These are phyloP conservation scores for Musa troglodytarum DNA, from an alignment of 176 grass and related monocot species.

Conservation along the genomic window DNA sequence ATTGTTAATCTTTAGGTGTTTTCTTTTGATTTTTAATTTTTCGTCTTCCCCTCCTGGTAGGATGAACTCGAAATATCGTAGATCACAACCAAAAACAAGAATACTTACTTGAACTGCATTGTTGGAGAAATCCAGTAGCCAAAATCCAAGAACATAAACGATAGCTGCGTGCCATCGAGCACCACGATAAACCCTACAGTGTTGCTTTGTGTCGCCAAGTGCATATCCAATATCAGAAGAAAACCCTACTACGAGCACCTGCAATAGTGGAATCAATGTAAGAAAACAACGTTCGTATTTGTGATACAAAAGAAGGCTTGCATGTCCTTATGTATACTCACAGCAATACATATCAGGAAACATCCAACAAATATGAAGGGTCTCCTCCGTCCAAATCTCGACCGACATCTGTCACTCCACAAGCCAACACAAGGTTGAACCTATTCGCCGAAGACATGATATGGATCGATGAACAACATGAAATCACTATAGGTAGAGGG, in stretches of 20 bases:
- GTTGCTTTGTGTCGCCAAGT: slow-evolving; percentile 63
- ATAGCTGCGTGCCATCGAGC: slow-evolving; percentile 71
- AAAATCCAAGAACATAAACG: slow-evolving; percentile 84
- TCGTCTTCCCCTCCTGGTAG: too few species aligned
- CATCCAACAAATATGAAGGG: slow-evolving; percentile 80
- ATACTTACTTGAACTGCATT: slow-evolving; percentile 70
- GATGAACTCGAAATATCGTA: too few species aligned
- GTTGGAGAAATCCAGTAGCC: slow-evolving; percentile 87
- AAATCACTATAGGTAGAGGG: neutral
- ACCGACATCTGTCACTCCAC: slow-evolving; percentile 57
- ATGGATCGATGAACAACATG: neutral
- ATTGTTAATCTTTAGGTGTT: too few species aligned
- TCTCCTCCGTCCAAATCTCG: slow-evolving; percentile 54
- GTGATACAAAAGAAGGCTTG: neutral
- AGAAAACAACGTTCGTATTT: neutral
- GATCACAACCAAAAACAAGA: neutral
- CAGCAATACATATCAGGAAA: slow-evolving; percentile 45
- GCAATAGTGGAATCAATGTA: neutral
- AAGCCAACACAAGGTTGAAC: slow-evolving; percentile 75
- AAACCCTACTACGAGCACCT: slow-evolving; percentile 70
- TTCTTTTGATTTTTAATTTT: too few species aligned
- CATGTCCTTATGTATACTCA: slow-evolving; percentile 22
- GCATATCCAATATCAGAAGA: slow-evolving; percentile 77
- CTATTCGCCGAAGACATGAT: slow-evolving; percentile 7
- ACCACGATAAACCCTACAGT: slow-evolving; percentile 73